Evolutionary conservation across 805 yeast genomes (phyloP), one percentile per base, ranked within the genome.

Genomic region (Kodamaea laetipori): DNA sequence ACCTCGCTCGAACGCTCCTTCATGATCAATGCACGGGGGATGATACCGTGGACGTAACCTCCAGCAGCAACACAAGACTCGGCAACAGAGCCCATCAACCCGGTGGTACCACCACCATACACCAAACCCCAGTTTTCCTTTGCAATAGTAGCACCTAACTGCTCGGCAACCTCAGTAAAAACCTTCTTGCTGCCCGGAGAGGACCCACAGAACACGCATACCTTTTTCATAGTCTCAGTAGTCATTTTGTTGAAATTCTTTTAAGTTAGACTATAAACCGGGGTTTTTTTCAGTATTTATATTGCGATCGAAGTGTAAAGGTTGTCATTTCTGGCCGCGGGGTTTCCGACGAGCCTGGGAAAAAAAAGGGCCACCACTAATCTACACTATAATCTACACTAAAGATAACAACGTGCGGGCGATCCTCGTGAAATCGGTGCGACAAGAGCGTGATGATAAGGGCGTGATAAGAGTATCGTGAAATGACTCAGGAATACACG

Each of bases 71-170:
- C 79, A 36, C 82, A 77, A 1, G 85, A 75, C 43, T 77, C 73
- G 7, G 92, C 90, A 45, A 86, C 79, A 3, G 78, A 72, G 8
- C 94, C 94, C 90, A 86, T 86, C 39, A 86, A 61, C 3, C 94
- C 92, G 1, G 90, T 84, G 25, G 92, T 82, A 15, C 96, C 96
- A 30, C 96, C 96, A 37, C 96, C 96, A 56, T 89, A 88, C 7
- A 88, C 92, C 31, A 88, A 67, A 3, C 88, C 88, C 82, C 88
- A 86, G 43, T 76, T 71, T 41, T 71, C 69, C 15, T 61, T 53
- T 17, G 88, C 86, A 49, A 88, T 61, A 21, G 72, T 54, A 38
- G 66, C 52, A 17, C 95, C 96, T 33, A 88, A 67, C 18, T 73
- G 60, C n/a, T 67, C 52, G 1, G 95, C 90, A 24, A 69, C 69